Evolutionary conservation across 352 stramenopile genomes (phyloP), one percentile per base, ranked within the genome.

Genomic region (Globisporangium ultimum): DNA sequence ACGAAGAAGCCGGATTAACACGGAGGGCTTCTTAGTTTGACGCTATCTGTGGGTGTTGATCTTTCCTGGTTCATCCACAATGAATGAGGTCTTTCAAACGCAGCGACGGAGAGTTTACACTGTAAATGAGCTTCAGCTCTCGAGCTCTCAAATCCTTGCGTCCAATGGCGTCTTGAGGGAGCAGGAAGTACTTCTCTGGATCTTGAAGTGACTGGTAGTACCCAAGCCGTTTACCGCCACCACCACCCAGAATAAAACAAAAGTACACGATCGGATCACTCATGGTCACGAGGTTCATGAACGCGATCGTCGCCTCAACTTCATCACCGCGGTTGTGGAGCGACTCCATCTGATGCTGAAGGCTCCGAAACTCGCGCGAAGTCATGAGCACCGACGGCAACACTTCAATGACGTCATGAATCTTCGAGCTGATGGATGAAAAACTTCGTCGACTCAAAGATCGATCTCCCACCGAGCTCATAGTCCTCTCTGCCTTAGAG

Each of bases 141-240:
- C 24, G 24, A 32, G 24, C 24, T 32, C 24, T 2, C 24, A 32
- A 32, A 32, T 32, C 24, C 24, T 32, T 32, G 24, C 24, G 24
- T 32, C 24, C 24, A 32, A 53, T 32, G 32, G 48, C 22, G 22
- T 53, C 48, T 41, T 32, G 28, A 11, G 15, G 48, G 0, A 42
- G 48, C 24, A 53, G 17, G 18, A 53, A 21, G 24, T 24, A 24
- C 13, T 42, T 43, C 22, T 24, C 24, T 32, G 48, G 15, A n/a
- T 53, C n/a, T 11, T 22, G 48, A 40, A 15, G 21, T 22, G 48
- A 53, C 28, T 42, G 48, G 17, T 53, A 53, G 24, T 53, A 53
- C 14, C 48, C 48, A 4, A 53, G 8, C 13, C n/a, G 3, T 9
- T 18, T 40, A 21, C 4, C 15, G 14, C 15, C 22, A 3, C 20